Evolutionary conservation across 257 asterid genomes (phyloP).

Genomic region (Solanum piurae): DNA sequence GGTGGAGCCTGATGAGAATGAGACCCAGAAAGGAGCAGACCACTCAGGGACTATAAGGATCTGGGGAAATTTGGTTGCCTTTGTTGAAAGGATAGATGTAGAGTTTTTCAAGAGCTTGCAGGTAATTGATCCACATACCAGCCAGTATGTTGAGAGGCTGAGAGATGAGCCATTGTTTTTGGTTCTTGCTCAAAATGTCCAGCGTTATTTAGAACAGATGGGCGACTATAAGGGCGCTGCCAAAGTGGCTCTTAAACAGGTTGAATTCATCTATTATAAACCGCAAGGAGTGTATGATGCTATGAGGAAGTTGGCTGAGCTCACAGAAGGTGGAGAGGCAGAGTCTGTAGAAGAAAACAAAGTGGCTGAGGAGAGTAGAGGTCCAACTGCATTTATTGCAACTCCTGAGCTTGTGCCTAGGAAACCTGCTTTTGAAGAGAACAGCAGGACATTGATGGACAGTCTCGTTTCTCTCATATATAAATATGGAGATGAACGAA

Average conservation of each 20-base stretch:
- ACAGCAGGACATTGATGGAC: constrained; percentile 75
- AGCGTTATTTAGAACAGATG: constrained; percentile 53
- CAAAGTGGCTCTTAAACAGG: constrained; percentile 88
- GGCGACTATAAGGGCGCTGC: constrained; percentile 85
- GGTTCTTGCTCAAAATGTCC: constrained; percentile 85
- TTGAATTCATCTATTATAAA: constrained; percentile 81
- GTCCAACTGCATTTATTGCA: constrained; percentile 54
- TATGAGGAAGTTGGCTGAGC: constrained; percentile 85
- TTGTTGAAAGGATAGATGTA: constrained; percentile 72
- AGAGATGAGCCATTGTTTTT: constrained; percentile 76
- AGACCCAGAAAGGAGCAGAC: constrained; percentile 82
- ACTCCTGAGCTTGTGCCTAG: constrained; percentile 84
- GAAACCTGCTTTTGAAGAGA: constrained; percentile 76
- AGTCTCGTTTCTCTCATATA: constrained; percentile 69
- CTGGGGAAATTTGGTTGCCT: constrained; percentile 95
- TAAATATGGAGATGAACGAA: constrained; percentile 81
- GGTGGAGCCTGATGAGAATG: constrained; percentile 89
- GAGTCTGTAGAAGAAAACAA: constrained; percentile 55
- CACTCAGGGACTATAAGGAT: constrained; percentile 55
- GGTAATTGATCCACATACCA: constrained; percentile 95
- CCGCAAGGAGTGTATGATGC: constrained; percentile 96
- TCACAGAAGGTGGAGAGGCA: constrained; percentile 26
- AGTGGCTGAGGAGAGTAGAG: constrained; percentile 46
- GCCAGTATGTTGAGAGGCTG: constrained; percentile 88
- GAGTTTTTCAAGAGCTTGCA: constrained; percentile 92